These are phyloP conservation scores for Rhinocladiella mackenziei DNA, from an alignment of 2,329 filamentous ascomycete genomes.

Conservation along the genomic window DNA sequence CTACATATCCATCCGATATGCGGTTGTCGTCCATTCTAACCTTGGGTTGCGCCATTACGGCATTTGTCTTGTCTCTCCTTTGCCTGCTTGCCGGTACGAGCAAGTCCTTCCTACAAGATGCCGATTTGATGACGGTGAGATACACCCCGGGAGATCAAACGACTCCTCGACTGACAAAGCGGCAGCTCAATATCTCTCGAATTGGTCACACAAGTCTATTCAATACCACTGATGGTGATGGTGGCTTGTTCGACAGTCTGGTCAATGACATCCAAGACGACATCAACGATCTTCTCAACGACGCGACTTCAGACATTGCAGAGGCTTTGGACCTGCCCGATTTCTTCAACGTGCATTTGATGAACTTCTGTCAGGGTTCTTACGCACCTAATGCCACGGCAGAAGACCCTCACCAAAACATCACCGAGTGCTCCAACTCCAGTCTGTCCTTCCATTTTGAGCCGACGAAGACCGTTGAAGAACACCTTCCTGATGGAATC, in stretches of 20 bases:
- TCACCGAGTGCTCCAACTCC: constrained; percentile 53
- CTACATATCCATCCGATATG: too few relatives aligned
- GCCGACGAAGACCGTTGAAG: constrained; percentile 48
- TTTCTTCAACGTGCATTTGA: constrained; percentile 59
- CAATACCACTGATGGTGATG: constrained; percentile 32
- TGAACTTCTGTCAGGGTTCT: constrained; percentile 55
- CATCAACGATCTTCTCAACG: constrained; percentile 38
- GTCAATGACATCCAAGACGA: constrained; percentile 42
- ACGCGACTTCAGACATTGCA: constrained; percentile 40
- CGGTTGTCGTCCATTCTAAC: constrained; percentile 49
- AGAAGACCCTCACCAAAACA: constrained; percentile 46
- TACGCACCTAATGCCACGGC: constrained; percentile 35
- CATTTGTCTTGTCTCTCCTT: constrained; percentile 56
- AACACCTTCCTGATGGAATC: constrained; percentile 47
- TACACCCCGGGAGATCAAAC: neutral
- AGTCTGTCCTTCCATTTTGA: constrained; percentile 58
- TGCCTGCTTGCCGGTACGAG: constrained; percentile 60
- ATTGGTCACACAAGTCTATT: constrained; percentile 42
- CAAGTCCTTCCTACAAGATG: constrained; percentile 53
- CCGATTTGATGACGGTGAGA: constrained; percentile 54
- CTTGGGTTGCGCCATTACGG: constrained; percentile 48
- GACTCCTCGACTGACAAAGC: constrained; percentile 7
- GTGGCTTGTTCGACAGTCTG: constrained; percentile 35
- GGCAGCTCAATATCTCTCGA: constrained; percentile 55
- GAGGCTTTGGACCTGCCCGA: constrained; percentile 53